Evolutionary conservation across 2,329 filamentous ascomycete genomes (phyloP).

Genomic region (Alternaria longipes): DNA sequence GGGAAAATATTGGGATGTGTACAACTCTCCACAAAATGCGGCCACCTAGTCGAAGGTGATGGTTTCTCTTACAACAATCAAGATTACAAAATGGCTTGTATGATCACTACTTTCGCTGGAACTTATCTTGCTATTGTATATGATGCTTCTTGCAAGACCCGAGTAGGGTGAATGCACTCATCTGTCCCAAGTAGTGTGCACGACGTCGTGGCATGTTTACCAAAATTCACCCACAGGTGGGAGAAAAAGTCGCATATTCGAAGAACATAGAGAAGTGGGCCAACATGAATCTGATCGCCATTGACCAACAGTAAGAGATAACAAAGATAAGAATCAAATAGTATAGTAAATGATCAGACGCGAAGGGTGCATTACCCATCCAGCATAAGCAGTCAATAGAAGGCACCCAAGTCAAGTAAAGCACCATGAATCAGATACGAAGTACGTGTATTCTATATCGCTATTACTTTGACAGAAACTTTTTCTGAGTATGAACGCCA

Average conservation of each 20-base stretch:
- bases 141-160: background rate
- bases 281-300: background rate
- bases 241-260: background rate
- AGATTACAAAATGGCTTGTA: background rate
- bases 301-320: background rate
- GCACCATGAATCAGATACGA: constrained; percentile 1
- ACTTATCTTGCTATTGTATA: background rate
- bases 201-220: background rate
- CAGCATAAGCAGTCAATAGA: background rate
- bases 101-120: background rate
- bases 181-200: background rate
- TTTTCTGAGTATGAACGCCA: constrained; percentile 37
- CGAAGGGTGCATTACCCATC: background rate
- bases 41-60: background rate
- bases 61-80: background rate
- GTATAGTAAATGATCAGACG: background rate
- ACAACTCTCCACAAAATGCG: background rate
- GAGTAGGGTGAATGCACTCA: background rate
- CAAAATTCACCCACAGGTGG: background rate
- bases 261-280: background rate
- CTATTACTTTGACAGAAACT: constrained; percentile 40
- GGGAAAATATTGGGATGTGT: background rate
- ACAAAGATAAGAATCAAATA: background rate
- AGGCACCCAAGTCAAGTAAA: background rate
- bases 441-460: constrained; percentile 34